phyloP scores from a whole-genome alignment of 805 yeast species.

The Candida pini region DNA sequence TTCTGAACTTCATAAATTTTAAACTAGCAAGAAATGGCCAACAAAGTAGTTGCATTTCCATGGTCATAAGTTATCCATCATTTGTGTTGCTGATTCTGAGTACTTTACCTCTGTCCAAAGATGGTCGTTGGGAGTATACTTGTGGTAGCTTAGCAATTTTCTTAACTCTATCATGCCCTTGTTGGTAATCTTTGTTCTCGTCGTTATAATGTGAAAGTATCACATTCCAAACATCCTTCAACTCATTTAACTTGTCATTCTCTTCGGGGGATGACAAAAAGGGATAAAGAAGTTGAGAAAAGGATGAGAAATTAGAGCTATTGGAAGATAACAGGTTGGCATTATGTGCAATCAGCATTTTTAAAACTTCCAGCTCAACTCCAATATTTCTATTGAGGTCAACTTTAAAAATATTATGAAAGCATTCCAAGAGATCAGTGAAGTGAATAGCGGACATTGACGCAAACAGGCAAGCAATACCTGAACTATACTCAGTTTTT shows the following conservation, averaged over 20 bases:
- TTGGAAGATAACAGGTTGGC: conserved; percentile 6
- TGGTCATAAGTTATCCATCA: too few relatives aligned
- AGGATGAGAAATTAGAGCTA: conserved; percentile 7
- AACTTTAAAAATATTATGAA: conserved; percentile 11
- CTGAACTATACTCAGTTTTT: conserved; percentile 8
- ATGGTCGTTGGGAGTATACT: too few relatives aligned
- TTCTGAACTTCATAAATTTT: too few relatives aligned
- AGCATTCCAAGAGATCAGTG: conserved; percentile 14
- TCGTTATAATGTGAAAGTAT: conserved; percentile 10
- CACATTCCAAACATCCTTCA: conserved; percentile 16
- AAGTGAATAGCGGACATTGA: conserved; percentile 12
- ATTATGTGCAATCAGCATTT: conserved; percentile 11
- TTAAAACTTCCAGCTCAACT: conserved; percentile 14
- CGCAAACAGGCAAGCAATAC: conserved; percentile 8
- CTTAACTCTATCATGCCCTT: too few relatives aligned
- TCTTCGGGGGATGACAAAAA: conserved; percentile 1
- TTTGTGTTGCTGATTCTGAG: too few relatives aligned
- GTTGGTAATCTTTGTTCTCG: too few relatives aligned
- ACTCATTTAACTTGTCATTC: conserved; percentile 7
- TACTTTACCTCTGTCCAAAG: too few relatives aligned
- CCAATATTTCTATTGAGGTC: conserved; percentile 5
- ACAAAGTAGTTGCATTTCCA: too few relatives aligned
- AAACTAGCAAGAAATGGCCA: too few relatives aligned
- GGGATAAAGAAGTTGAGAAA: conserved; percentile 8
- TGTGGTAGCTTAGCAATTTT: too few relatives aligned